phyloP scores from a whole-genome alignment of 768 basidiomycete species.

The Rhodotorula sphaerocarpa region DNA sequence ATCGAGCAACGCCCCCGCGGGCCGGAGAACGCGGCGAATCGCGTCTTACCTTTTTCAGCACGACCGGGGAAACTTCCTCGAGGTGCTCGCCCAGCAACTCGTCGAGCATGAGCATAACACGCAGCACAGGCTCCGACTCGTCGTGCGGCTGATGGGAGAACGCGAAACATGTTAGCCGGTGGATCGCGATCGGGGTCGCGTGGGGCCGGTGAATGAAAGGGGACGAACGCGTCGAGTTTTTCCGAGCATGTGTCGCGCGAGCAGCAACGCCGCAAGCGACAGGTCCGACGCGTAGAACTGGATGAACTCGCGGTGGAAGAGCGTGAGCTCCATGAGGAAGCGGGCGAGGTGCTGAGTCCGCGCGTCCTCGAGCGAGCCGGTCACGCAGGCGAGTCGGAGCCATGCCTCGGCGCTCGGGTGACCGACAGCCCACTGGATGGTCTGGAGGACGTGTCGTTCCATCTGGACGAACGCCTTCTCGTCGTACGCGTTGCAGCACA shows the following conservation, averaged over 20 bases:
- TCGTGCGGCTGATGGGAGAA: constrained; percentile 50
- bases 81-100: constrained; percentile 72
- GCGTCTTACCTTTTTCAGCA: constrained; percentile 66
- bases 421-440: constrained; percentile 91
- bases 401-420: constrained; percentile 98
- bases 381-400: constrained; percentile 57
- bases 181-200: background rate
- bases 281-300: constrained; percentile 75
- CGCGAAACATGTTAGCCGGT: background rate
- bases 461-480: constrained; percentile 97
- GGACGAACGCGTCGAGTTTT: constrained; percentile 25
- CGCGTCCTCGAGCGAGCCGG: constrained; percentile 60
- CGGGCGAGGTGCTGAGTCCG: constrained; percentile 92
- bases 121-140: constrained; percentile 71
- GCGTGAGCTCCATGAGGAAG: constrained; percentile 98
- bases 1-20: constrained; percentile 40
- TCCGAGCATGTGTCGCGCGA: constrained; percentile 73
- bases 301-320: constrained; percentile 94
- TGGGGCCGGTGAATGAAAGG: background rate
- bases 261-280: constrained; percentile 77
- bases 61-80: constrained; percentile 86
- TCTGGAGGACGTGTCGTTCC: constrained; percentile 93
- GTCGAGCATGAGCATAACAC: constrained; percentile 80
- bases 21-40: background rate
- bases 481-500: constrained; percentile 94